Conservation (phyloP, 1,284 basidiomycete species). For the Thecaphora thlaspeos region DNA sequence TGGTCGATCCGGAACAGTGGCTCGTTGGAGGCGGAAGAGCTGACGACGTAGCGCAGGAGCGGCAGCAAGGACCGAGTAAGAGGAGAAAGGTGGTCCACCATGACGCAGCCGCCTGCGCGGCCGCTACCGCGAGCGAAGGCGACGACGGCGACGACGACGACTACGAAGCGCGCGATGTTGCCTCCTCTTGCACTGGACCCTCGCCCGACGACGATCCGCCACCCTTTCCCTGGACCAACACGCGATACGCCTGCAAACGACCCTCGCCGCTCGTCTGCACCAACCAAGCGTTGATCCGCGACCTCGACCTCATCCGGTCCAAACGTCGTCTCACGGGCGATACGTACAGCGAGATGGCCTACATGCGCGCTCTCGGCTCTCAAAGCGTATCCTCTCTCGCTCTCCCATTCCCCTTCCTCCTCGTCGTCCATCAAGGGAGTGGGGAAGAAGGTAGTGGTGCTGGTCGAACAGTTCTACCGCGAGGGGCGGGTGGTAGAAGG, state of each 20-base stretch:
- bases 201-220: not conserved
- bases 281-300: constrained; percentile 46
- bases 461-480: constrained; percentile 43
- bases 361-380: constrained; percentile 48
- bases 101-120: not conserved
- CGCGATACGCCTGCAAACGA: constrained; percentile 36
- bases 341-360: constrained; percentile 42
- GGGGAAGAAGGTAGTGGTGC: constrained; percentile 40
- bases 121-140: not conserved
- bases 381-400: constrained; percentile 44
- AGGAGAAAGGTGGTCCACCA: not conserved
- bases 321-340: constrained; percentile 47
- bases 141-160: not conserved
- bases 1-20: constrained; percentile 30
- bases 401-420: constrained; percentile 17
- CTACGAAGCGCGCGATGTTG: not conserved
- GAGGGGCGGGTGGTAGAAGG: constrained; percentile 43
- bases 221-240: constrained; percentile 28
- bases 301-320: constrained; percentile 44
- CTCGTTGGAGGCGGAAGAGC: not conserved
- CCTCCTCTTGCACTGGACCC: not conserved
- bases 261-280: constrained; percentile 40
- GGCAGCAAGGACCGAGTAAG: not conserved
- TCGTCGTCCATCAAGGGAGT: constrained; percentile 46
- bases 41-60: not conserved